Percentiles rank a stretch among this genome's conserved stretches.
Evolutionary conservation across 805 yeast genomes (phyloP).

Genomic region (Saturnispora besseyi): DNA sequence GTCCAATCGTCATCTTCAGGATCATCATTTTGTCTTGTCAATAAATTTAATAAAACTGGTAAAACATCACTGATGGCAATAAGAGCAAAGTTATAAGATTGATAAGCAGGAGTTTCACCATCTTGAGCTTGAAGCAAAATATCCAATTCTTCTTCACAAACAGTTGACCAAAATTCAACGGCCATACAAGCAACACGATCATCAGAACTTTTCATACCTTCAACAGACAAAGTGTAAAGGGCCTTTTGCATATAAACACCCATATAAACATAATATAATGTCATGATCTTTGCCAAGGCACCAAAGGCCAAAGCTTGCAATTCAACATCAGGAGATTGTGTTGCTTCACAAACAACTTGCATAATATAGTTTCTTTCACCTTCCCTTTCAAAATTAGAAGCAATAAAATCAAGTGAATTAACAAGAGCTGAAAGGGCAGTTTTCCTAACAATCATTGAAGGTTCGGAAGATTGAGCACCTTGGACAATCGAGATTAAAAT

Average conservation of each 20-base stretch:
- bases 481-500: constrained; percentile 92
- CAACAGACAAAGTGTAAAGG: constrained; percentile 75
- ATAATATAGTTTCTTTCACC: constrained; percentile 94
- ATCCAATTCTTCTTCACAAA: constrained; percentile 95
- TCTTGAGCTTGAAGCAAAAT: constrained; percentile 62
- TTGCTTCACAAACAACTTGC: constrained; percentile 99
- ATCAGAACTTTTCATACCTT: constrained; percentile 79
- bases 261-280: constrained; percentile 82
- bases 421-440: constrained; percentile 91
- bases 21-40: constrained; percentile 86
- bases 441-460: constrained; percentile 63
- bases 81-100: constrained; percentile 72
- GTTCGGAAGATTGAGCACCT: constrained; percentile 84
- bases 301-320: constrained; percentile 94
- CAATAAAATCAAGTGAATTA: constrained; percentile 83
- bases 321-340: constrained; percentile 77
- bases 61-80: constrained; percentile 78
- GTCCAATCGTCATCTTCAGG: constrained; percentile 97
- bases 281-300: constrained; percentile 87
- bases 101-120: constrained; percentile 37
- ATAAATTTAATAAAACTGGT: constrained; percentile 72
- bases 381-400: constrained; percentile 80
- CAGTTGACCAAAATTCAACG: constrained; percentile 98
- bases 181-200: constrained; percentile 96
- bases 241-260: constrained; percentile 96